Base-by-base conservation (phyloP, 169 alveolate species). In the Plasmodium ovale region DNA sequence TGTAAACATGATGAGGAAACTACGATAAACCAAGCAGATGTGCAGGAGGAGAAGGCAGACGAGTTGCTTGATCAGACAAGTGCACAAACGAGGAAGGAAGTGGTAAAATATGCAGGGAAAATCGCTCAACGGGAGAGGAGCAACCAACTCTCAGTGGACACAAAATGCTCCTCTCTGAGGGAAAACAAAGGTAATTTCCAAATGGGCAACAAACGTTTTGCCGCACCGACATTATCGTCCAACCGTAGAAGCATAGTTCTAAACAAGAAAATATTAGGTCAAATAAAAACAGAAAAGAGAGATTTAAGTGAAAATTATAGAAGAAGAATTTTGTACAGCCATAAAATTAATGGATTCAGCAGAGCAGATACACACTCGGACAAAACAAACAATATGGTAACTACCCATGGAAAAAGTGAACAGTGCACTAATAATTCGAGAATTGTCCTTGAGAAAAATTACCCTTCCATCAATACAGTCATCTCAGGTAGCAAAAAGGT, bases 221-320 rank as follows among this genome's bases (percentile, higher is more conserved):
- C 88, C 2, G 39, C 88, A 1, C 67, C 4, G 31, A 64, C 70
- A 2, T 35, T 29, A 1, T 77, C 88, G 16, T 72, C 87, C 12
- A 54, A 74, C 31, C 44, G 27, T 14, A 25, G 27, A 33, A 51
- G 35, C 16, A 7, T n/a, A 4, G 0, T 49, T 1, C 16, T 19
- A 49, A 51, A 1, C 25, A 51, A 29, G 16, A 49, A 49, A 9
- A n/a, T n/a, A 14, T 37, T 6, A n/a, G 25, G 33, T 49, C 25
- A 51, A 16, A 49, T 79, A 31, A 79, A 79, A 16, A 65, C 89
- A 25, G 35, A 16, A 49, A 79, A 79, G 60, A 69, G 42, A 31
- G 29, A 54, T 21, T 65, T 79, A 31, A 79, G 33, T 35, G 47
- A 64, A 19, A 54, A 0, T 14, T 21, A 74, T 12, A 74, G 21